Evolutionary conservation across 2,329 filamentous ascomycete genomes (phyloP), one percentile per base, ranked within the genome.

Genomic region (Neonectria faginata): DNA sequence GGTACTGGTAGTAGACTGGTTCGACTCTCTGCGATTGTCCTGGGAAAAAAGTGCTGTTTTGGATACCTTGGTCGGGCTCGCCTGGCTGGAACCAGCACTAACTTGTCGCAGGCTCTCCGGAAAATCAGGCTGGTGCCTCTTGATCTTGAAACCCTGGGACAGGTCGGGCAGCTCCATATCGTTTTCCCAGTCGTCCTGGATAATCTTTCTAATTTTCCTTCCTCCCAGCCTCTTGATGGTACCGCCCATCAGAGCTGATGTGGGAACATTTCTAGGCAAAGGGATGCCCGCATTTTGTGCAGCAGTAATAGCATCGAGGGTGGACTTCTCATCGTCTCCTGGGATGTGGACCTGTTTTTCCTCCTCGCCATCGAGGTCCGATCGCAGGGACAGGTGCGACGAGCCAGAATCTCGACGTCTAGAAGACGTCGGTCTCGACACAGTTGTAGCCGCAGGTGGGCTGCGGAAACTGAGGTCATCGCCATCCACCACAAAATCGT

Each of bases 201-300:
- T 88, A 44, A 90, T 88, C 74, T 88, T 91, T 74, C 89, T 90
- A 20, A 91, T 84, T 73, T 91, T 93, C 70, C 88, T 87, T 64
- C 89, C 89, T 54, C 94, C 94, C 36, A 98, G 85, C 71, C 94
- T 87, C 81, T 97, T 97, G 76, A 98, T 98, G 10, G 94, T 95
- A 57, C 96, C 96, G 57, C 95, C 95, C 77, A 96, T 88, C 45
- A 99, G 83, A 31, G 96, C 96, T 20, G 95, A 97, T 31, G 92
- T 89, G 1, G 95, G 94, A 33, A 98, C 89, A 76, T 94, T 94
- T 56, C 88, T 84, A 29, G 96, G 96, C 60, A 98, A 88, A 7
- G 96, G 95, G 68, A 99, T 97, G 70, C 96, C 96, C 27, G 94
- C 94, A 76, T 89, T 90, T 74, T 93, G 92, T 36, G 94, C 95